Evolutionary conservation across 2,329 filamentous ascomycete species (phyloP), one percentile per base, ranked within the genome.

Genomic region (Fusarium subtropicale): DNA sequence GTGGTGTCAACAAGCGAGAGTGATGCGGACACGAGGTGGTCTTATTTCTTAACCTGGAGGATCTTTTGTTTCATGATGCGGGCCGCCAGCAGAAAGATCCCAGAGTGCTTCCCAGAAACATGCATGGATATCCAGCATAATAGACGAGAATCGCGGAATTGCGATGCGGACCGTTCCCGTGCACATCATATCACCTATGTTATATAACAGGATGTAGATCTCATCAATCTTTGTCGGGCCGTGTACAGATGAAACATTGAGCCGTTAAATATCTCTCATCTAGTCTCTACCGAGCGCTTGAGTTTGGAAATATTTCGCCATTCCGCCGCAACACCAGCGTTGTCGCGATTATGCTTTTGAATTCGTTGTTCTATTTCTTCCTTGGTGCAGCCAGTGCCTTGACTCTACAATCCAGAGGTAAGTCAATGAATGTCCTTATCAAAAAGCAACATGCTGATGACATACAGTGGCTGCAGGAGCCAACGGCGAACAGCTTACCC

Each of bases 381-480:
- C 18, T 67, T 18, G 42, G 50, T 0, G 16, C 2, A 0, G 64
- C 18, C 22, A 36, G 50, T 10, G 63, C 64, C 3, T 67, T 63
- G 64, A 67, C 57, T 2, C 64, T 51, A 1, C 47, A 64, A 10
- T 67, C 64, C 2, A 65, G 61, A 55, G 60, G 63, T 51, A 1
- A 9, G 12, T 30, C 15, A 9, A 2, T 7, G n/a, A 13, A 9
- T 7, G 13, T 12, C 4, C 18, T 10, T 8, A 0, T 8, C 0
- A 33, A 15, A 1, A 4, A 1, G 3, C 13, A 11, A 11, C 5
- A 16, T 22, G 11, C 38, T 67, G 1, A 67, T 7, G 4, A 5
- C 0, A 0, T 3, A 0, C 2, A 67, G 58, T 18, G 13, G 20
- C 11, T 20, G 38, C 58, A 2, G 22, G 34, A 13, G 44, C 41